Conservation (phyloP, 352 stramenopile species). For the Phytophthora gonapodyides region DNA sequence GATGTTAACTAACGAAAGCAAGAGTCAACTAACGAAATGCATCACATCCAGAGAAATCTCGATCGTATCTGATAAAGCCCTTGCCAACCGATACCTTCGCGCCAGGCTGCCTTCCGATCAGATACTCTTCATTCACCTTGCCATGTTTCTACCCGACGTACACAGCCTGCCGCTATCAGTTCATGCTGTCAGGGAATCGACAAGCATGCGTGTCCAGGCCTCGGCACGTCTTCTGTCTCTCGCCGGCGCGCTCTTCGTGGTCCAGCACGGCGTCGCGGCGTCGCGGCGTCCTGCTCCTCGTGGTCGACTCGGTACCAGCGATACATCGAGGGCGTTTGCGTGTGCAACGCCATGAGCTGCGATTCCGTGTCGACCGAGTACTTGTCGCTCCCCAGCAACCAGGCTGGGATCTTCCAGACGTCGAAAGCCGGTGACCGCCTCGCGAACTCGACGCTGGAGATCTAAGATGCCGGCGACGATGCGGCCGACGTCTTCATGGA, state of each 20-base stretch:
- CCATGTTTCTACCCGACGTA: slow-evolving; percentile 17
- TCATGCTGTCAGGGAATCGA: neutral
- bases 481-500: slow-evolving; percentile 36
- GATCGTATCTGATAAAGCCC: too few species aligned
- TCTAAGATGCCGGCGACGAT: slow-evolving; percentile 15
- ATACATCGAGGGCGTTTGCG: slow-evolving; percentile 50
- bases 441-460: slow-evolving; percentile 32
- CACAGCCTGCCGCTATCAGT: neutral
- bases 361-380: slow-evolving; percentile 42
- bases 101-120: too few species aligned
- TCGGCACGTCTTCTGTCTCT: neutral
- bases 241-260: slow-evolving; percentile 4
- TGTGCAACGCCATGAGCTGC: slow-evolving; percentile 49
- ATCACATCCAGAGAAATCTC: neutral
- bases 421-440: slow-evolving; percentile 55
- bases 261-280: neutral
- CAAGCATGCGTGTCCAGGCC: slow-evolving; percentile 10
- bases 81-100: too few species aligned
- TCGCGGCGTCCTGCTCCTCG: slow-evolving; percentile 19
- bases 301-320: slow-evolving; percentile 50
- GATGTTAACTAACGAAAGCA: neutral
- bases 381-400: slow-evolving; percentile 23
- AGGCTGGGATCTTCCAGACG: slow-evolving; percentile 54
- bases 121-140: neutral
- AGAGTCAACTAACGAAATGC: neutral